Base-by-base conservation (phyloP, 257 asterid species). In the Solanum sejunctum region DNA sequence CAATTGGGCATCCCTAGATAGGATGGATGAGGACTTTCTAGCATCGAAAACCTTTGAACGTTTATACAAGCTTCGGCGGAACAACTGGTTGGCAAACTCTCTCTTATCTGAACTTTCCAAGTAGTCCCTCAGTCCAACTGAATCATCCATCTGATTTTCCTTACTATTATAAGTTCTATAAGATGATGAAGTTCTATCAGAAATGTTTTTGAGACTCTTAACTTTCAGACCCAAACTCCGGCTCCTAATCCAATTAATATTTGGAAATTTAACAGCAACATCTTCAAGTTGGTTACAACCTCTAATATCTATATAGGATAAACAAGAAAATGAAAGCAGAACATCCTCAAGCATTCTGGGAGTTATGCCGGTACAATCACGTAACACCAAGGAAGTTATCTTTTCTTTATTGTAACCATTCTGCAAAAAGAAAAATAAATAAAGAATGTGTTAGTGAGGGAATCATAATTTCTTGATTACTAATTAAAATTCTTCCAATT, bases 11-110 rank as follows among this genome's bases (percentile, higher is more conserved):
- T 97, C 99, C 89, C 99, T 92, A 61, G 98, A 95, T 67, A 94
- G 91, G 82, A 97, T 95, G 83, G 97, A 89, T 7, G 98, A 94
- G 83, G 98, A 94, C 91, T 94, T 95, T 84, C 97, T 87, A 88
- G 99, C 97, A 91, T 95, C 99, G 87, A 91, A 95, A 84, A 93
- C 94, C 88, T 97, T 97, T 58, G 99, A 92, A 66, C 99, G 94
- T 89, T 93, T 97, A 86, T 97, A 97, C 91, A 97, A 91, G 91
- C 98, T 97, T 85, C 95, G 97, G 13, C 92, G 96, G 87, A 97
- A 97, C 85, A 94, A 89, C 88, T 92, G 98, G 86, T 90, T 96
- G 66, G 96, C 95, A 67, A 98, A 91, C 79, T 95, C 98, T 88
- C 98, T 92, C 92, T 94, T 95, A 83, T 92, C 98, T 81, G 98